phyloP scores from a whole-genome alignment of 2,329 filamentous ascomycete genomes.

The Zymoseptoria tritici region DNA sequence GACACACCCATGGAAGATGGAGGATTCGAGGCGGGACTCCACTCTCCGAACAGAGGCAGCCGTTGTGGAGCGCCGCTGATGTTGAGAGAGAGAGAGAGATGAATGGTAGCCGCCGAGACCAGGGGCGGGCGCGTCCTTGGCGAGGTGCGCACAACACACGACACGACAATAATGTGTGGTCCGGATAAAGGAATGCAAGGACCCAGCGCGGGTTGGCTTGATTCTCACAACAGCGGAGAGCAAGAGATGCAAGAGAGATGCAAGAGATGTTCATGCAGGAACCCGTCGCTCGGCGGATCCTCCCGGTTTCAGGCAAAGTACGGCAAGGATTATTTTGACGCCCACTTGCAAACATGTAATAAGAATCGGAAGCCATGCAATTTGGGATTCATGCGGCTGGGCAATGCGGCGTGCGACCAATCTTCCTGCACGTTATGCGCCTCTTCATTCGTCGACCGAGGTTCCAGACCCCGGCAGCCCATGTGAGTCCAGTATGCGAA shows the following conservation, averaged over 20 bases:
- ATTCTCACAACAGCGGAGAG: background rate
- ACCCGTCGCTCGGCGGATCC: background rate
- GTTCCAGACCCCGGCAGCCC: background rate
- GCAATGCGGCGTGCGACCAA: background rate
- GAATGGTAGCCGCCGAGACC: background rate
- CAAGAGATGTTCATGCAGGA: background rate
- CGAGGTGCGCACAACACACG: background rate
- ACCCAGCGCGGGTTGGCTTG: too few relatives aligned
- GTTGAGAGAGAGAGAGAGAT: background rate
- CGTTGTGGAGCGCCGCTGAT: background rate
- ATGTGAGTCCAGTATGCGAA: background rate
- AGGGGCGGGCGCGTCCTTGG: background rate
- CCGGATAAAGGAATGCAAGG: background rate
- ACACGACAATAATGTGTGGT: background rate
- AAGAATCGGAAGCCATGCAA: background rate
- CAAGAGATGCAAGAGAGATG: background rate
- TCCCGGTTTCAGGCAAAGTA: background rate
- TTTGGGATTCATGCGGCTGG: background rate
- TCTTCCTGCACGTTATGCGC: background rate
- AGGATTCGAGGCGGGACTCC: background rate
- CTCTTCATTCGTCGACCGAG: background rate
- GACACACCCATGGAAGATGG: constrained; percentile 7
- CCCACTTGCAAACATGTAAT: background rate
- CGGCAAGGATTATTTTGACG: background rate
- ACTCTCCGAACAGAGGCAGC: too few relatives aligned